phyloP scores from a whole-genome alignment of 2,329 filamentous ascomycete species.

The Apiospora pterosperma region DNA sequence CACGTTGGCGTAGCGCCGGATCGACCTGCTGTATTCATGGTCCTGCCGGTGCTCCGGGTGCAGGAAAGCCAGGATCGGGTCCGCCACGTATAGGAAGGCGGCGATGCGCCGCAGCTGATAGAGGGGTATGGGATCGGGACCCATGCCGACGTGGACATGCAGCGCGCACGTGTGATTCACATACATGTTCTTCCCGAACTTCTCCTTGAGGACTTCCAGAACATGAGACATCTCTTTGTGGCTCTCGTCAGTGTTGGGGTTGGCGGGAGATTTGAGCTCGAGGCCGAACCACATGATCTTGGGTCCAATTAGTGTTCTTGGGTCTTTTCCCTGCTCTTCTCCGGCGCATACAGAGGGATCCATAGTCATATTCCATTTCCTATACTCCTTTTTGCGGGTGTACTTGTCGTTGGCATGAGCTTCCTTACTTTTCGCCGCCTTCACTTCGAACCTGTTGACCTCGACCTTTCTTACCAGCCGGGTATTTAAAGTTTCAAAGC shows the following conservation, averaged over 20 bases:
- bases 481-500: no score
- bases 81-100: not conserved
- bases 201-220: not conserved
- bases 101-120: not conserved
- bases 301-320: no score
- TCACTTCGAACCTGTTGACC: no score
- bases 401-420: not conserved
- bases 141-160: not conserved
- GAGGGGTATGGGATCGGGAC: not conserved
- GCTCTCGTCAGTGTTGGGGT: not conserved
- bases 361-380: not conserved
- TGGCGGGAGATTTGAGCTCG: not conserved
- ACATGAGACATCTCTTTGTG: not conserved
- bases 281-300: not conserved
- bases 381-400: no score
- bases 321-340: not conserved
- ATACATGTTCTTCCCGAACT: not conserved
- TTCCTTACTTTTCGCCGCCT: not conserved
- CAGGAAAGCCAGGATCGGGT: not conserved
- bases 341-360: no score
- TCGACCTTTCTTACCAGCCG: no score
- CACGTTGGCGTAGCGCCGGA: not conserved
- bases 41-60: not conserved
- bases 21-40: not conserved
- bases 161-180: not conserved